Conservation (phyloP, 306 rosid species). For the Dalbergia cultrata region DNA sequence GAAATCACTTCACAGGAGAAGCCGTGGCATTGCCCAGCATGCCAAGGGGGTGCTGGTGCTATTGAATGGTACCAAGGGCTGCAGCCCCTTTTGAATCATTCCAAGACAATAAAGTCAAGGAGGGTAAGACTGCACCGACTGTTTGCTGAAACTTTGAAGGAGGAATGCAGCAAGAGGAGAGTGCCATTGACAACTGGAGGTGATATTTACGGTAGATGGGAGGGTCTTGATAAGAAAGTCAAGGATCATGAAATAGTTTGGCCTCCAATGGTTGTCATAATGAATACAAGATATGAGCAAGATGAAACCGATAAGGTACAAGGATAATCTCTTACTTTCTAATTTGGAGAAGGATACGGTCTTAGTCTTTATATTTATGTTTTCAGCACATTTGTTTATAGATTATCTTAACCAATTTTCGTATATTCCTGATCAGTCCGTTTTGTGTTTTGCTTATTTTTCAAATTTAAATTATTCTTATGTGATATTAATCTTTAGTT, state of each 20-base stretch:
- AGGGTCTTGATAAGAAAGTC: constrained; percentile 53
- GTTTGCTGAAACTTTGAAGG: constrained; percentile 62
- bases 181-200: constrained; percentile 34
- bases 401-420: not conserved
- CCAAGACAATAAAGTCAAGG: constrained; percentile 54
- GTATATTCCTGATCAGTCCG: not conserved
- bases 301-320: constrained; percentile 52
- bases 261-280: constrained; percentile 69
- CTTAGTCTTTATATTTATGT: not conserved
- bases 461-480: not conserved
- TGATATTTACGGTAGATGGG: constrained; percentile 59
- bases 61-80: constrained; percentile 69
- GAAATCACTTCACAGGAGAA: constrained; percentile 45
- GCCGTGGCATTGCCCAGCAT: constrained; percentile 68
- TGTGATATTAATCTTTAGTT: not conserved
- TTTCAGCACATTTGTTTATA: not conserved
- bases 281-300: constrained; percentile 58
- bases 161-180: constrained; percentile 51
- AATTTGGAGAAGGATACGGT: not conserved
- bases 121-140: constrained; percentile 58
- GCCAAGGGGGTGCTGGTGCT: constrained; percentile 62
- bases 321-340: constrained; percentile 20
- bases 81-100: constrained; percentile 62
- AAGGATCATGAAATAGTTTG: constrained; percentile 67
- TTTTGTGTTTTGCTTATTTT: not conserved